phyloP scores from a whole-genome alignment of 164 flowering plant species.

The Santalum album region DNA sequence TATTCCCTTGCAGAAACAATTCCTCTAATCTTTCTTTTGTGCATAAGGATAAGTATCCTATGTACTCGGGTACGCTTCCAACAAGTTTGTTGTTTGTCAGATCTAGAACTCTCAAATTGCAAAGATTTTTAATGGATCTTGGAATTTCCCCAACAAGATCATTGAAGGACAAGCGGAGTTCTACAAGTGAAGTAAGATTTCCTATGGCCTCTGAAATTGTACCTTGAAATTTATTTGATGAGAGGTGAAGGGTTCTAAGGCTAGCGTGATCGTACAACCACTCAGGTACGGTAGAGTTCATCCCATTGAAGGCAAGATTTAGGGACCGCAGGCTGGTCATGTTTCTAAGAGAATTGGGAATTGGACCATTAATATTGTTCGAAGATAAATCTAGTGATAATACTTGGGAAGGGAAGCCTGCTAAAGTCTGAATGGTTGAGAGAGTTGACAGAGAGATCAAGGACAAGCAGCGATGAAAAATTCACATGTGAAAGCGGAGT shows the following conservation, averaged over 20 bases:
- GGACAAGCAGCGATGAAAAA: slow-evolving; percentile 7
- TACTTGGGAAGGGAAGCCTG: slow-evolving; percentile 2
- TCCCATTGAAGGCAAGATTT: slow-evolving; percentile 4
- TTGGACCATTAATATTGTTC: neutral
- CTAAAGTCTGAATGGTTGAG: neutral
- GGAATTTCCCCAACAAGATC: neutral
- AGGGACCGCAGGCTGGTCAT: neutral
- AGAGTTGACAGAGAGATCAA: slow-evolving; percentile 2
- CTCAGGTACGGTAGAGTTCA: slow-evolving; percentile 10
- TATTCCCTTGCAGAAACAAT: too few relatives aligned
- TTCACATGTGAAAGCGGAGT: neutral
- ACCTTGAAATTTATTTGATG: slow-evolving; percentile 7
- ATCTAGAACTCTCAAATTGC: slow-evolving; percentile 1
- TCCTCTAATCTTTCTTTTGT: too few relatives aligned
- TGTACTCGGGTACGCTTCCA: slow-evolving; percentile 3
- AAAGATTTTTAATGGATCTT: slow-evolving; percentile 4
- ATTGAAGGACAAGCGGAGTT: slow-evolving; percentile 3
- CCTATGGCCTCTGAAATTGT: slow-evolving; percentile 6
- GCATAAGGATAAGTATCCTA: slow-evolving; percentile 1
- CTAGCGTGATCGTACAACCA: slow-evolving; percentile 8
- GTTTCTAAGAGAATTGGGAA: neutral
- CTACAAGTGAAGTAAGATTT: slow-evolving; percentile 1
- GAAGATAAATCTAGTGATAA: neutral
- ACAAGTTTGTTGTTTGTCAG: neutral
- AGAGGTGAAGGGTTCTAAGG: slow-evolving; percentile 7